phyloP scores from a whole-genome alignment of 2,329 filamentous ascomycete species.

The Neocucurbitaria cava region DNA sequence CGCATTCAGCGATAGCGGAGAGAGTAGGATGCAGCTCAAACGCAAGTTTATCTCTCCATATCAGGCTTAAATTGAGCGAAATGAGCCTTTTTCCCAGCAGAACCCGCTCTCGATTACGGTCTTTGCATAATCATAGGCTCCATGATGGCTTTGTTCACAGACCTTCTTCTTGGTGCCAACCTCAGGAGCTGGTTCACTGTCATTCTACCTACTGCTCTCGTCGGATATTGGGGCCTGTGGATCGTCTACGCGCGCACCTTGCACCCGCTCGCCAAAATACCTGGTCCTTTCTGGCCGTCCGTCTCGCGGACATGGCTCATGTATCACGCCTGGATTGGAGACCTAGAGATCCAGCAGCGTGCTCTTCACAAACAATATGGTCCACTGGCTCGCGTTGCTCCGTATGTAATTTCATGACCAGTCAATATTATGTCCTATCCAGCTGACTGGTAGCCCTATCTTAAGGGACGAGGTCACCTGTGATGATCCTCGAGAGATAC shows the following conservation, averaged over 20 bases:
- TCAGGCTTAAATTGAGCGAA: background rate
- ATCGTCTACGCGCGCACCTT: constrained; percentile 20
- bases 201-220: constrained; percentile 1
- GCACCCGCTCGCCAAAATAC: constrained; percentile 28
- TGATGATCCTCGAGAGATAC: constrained; percentile 20
- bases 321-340: constrained; percentile 26
- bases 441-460: background rate
- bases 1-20: background rate
- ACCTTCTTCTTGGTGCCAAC: background rate
- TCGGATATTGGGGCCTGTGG: constrained; percentile 18
- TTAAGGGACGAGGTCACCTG: constrained; percentile 45
- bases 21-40: background rate
- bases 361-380: constrained; percentile 39
- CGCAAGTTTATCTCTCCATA: background rate
- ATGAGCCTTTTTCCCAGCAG: background rate
- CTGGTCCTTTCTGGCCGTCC: constrained; percentile 32
- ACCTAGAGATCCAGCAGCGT: constrained; percentile 22
- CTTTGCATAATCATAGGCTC: background rate
- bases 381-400: constrained; percentile 56
- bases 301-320: constrained; percentile 35
- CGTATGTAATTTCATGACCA: constrained; percentile 7
- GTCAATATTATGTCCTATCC: too few relatives aligned
- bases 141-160: constrained; percentile 7
- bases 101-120: background rate
- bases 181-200: constrained; percentile 5